Evolutionary conservation across 768 basidiomycete genomes (phyloP).

Genomic region (Russula lepida): DNA sequence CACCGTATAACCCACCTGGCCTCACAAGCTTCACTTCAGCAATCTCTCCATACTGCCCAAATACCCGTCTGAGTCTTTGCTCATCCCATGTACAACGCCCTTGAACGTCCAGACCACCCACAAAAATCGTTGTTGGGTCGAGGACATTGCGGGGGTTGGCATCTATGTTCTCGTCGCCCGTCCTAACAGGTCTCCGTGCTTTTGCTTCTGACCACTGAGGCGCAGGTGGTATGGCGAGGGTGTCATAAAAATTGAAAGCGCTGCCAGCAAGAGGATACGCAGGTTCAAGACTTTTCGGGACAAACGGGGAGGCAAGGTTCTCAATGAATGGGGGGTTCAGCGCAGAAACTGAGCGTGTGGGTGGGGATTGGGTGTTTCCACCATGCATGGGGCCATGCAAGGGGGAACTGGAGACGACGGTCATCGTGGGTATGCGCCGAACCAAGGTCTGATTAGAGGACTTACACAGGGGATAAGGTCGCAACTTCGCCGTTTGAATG

Average conservation of each 20-base stretch:
- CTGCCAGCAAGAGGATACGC: slow-evolving; percentile 38
- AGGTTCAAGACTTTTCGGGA: slow-evolving; percentile 25
- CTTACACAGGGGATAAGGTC: slow-evolving; percentile 4
- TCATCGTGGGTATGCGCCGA: background rate
- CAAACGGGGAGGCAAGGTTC: slow-evolving; percentile 21
- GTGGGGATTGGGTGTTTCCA: background rate
- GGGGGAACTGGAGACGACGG: background rate
- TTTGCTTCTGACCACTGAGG: slow-evolving; percentile 3
- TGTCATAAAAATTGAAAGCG: slow-evolving; percentile 44
- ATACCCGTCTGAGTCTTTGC: slow-evolving; percentile 47
- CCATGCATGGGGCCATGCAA: background rate
- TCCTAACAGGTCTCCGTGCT: background rate
- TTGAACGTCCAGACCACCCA: slow-evolving; percentile 63
- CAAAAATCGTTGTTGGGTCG: slow-evolving; percentile 66
- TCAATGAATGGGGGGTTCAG: slow-evolving; percentile 18
- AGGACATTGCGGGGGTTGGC: slow-evolving; percentile 33
- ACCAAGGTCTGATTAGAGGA: background rate
- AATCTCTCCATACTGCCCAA: slow-evolving; percentile 56
- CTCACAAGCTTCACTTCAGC: slow-evolving; percentile 57
- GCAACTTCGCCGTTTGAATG: background rate
- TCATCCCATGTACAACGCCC: slow-evolving; percentile 65
- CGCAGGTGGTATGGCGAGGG: slow-evolving; percentile 36
- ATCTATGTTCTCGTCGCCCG: slow-evolving; percentile 11
- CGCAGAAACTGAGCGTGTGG: background rate
- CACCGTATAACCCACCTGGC: slow-evolving; percentile 41